Evolutionary conservation across 2,329 filamentous ascomycete genomes (phyloP), one percentile per base, ranked within the genome.

Genomic region (Trichoderma afroharzianum): DNA sequence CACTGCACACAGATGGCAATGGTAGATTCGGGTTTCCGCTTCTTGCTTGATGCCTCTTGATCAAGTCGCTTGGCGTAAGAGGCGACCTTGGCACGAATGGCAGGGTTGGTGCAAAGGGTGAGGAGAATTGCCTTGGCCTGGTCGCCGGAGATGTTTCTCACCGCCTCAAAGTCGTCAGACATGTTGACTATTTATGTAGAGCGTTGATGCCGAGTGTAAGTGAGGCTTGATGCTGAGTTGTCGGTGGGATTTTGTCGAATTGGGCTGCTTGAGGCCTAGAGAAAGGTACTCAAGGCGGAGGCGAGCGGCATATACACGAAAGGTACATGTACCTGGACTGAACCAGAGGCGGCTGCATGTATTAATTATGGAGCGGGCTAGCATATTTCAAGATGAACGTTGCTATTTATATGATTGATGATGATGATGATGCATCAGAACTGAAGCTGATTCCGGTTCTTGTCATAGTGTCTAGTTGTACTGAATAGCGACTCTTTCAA

Each of bases 1-100:
- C 63, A 66, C 28, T 66, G 43, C 43, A 66, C 63, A 43, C 63
- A 66, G 14, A 66, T 66, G 30, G 43, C 63, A 66, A 66, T 66
- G n/a, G 63, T 3, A 15, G 43, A 66, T 7, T 55, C 62, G 43
- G 43, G 63, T n/a, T 53, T 53, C 21, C 28, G 26, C 14, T 66
- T 55, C 28, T 55, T 66, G 12, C 26, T 14, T 26, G 28, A 33
- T 24, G 3, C 43, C 26, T 53, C 43, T 53, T 66, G n/a, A 7
- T 47, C n/a, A 9, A 66, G 39, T 21, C 43, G 63, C 28, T 36
- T 36, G 26, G 39, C 28, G 21, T 66, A 47, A 18, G 63, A 36
- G 43, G 63, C 63, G 12, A 55, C 47, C n/a, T 55, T 66, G 30
- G 43, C 30, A 33, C 63, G 32, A 43, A 66, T 66, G 43, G 5